phyloP scores from a whole-genome alignment of 1,284 basidiomycete species.

The Somion occarium region DNA sequence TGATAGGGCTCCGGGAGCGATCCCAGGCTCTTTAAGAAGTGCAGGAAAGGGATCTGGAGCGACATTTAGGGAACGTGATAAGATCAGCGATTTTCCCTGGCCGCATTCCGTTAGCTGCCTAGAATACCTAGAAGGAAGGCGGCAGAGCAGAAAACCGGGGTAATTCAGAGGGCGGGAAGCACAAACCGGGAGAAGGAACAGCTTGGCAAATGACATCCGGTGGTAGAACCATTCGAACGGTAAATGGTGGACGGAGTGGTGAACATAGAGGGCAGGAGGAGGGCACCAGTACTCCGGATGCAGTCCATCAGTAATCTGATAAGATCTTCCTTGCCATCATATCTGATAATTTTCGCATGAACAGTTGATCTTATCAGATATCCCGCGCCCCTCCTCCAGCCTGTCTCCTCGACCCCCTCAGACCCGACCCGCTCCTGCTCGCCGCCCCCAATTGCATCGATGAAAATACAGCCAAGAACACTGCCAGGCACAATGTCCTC shows the following conservation, averaged over 20 bases:
- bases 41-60: slow-evolving; percentile 2
- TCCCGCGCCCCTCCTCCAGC: background rate
- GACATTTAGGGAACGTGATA: background rate
- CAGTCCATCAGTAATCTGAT: slow-evolving; percentile 5
- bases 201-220: background rate
- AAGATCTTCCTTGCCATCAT: slow-evolving; percentile 4
- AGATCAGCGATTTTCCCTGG: slow-evolving; percentile 3
- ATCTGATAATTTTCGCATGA: slow-evolving; percentile 5
- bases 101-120: background rate
- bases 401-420: background rate
- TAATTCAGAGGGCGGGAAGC: background rate
- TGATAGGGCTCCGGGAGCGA: background rate
- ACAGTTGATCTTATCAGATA: slow-evolving; percentile 6
- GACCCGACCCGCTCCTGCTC: background rate
- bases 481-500: background rate
- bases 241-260: background rate
- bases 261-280: too few relatives aligned
- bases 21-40: background rate
- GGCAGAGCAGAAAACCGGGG: background rate
- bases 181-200: background rate
- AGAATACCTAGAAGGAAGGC: background rate
- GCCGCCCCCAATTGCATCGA: background rate
- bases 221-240: slow-evolving; percentile 1
- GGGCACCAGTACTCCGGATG: background rate
- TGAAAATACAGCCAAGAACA: background rate